A percentile compares a stretch with the other conserved stretches of the same genome.
Evolutionary conservation across 371 early-diverging fungal species (phyloP).

Genomic region (Mortierella sp.): DNA sequence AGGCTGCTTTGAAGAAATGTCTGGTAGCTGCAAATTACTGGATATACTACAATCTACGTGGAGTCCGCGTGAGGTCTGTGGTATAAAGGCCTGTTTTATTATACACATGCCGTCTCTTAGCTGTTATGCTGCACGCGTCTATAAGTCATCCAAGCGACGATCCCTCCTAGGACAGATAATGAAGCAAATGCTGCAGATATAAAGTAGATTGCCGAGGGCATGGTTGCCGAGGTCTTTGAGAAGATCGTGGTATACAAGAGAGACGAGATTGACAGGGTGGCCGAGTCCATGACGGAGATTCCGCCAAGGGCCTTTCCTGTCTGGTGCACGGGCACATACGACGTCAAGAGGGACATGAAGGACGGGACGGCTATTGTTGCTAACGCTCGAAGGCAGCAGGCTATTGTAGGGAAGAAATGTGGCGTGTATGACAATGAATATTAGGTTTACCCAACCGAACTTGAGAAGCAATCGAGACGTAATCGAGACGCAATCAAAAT

Average conservation of each 20-base stretch:
- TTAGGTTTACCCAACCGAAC: no score
- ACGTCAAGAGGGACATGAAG: conserved; percentile 30
- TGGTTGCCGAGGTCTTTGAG: conserved; percentile 22
- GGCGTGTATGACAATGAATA: no score
- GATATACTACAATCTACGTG: no score
- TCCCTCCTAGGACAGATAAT: neutral
- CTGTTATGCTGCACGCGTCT: conserved; percentile 9
- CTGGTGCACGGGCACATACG: conserved; percentile 26
- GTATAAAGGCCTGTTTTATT: no score
- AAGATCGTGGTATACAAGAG: conserved; percentile 35
- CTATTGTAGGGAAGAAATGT: conserved; percentile 6
- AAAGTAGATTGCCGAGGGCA: conserved; percentile 33
- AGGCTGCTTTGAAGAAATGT: no score
- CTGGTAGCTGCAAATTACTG: no score
- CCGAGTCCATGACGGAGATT: conserved; percentile 21
- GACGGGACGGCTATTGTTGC: conserved; percentile 12
- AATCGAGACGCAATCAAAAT: neutral
- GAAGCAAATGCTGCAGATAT: conserved; percentile 9
- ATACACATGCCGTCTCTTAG: neutral
- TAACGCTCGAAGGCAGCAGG: conserved; percentile 18
- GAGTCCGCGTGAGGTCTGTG: no score
- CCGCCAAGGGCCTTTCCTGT: conserved; percentile 43
- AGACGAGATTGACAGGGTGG: conserved; percentile 18
- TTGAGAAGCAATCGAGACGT: neutral
- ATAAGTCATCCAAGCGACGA: conserved; percentile 11